Base-by-base conservation (phyloP, 176 grass and related monocot genomes). In the Poa pratensis region DNA sequence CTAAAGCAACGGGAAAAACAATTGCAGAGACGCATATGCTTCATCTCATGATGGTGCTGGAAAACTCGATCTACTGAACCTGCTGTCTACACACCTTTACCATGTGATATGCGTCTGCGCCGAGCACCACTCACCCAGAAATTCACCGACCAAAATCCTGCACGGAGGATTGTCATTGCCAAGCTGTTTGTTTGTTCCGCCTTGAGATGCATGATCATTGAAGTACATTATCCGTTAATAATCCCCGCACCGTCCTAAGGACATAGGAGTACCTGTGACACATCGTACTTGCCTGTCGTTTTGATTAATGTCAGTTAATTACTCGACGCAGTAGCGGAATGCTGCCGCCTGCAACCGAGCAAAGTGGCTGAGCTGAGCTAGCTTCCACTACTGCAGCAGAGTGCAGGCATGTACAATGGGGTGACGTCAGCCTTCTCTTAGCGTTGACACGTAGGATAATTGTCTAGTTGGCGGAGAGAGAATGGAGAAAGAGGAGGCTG, bases 161-260 rank as follows among this genome's bases (percentile, higher is more conserved):
- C 19, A 10, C 12, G 15, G 10, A 32, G 20, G 3, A 37, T n/a
- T 81, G 37, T 50, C 59, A 27, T 40, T 53, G 43, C 17, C 30
- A 5, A 46, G 78, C 18, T 6, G 26, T 42, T 64, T 35, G 28
- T 4, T 15, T 60, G 26, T 6, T 83, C 40, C 19, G 4, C 40
- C 16, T 17, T 24, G 4, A 80, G 30, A 58, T 32, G 7, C 42
- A 78, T 86, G 57, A 86, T 75, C 45, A 75, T 83, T 58, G 66
- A 61, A 40, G 2, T n/a, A 13, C 45, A 79, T 86, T 86, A 83
- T 86, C 73, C 88, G 65, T 42, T 89, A 80, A 85, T 85, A 80
- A 89, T 89, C 20, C 37, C 3, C 2, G 40, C 26, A 67, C 48
- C 2, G 23, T 43, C 9, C 32, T 50, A n/a, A 51, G 20, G 52